phyloP scores from a whole-genome alignment of 192 early-diverging fungal species.

The Backusella westeae region DNA sequence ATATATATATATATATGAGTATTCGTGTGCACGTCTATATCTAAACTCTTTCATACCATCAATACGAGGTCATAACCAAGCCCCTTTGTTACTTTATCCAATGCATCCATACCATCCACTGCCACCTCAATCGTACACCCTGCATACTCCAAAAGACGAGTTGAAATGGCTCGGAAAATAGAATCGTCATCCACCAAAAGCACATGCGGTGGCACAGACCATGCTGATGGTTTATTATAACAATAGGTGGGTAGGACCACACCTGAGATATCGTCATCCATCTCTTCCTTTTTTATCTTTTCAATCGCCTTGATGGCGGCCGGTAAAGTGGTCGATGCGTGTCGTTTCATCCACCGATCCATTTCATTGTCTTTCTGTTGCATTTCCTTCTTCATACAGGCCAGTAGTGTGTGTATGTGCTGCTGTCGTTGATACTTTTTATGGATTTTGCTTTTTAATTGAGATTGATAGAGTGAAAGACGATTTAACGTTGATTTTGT shows the following conservation, averaged over 20 bases:
- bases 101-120: constrained; percentile 62
- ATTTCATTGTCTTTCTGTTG: neutral
- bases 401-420: neutral
- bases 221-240: neutral
- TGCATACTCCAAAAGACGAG: constrained; percentile 58
- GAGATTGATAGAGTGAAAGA: neutral
- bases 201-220: constrained; percentile 51
- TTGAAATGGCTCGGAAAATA: constrained; percentile 38
- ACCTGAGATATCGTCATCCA: neutral
- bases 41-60: constrained; percentile 40
- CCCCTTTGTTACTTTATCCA: constrained; percentile 50
- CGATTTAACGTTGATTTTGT: neutral
- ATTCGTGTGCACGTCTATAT: too few relatives aligned
- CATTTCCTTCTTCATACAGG: neutral
- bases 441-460: neutral
- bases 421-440: neutral
- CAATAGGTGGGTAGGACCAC: neutral
- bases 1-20: too few relatives aligned
- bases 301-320: neutral
- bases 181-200: constrained; percentile 68
- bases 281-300: neutral
- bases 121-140: constrained; percentile 68
- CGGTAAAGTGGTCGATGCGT: neutral
- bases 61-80: constrained; percentile 71
- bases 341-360: neutral